Percentiles rank a stretch among this genome's conserved stretches.
Evolutionary conservation across 1,284 basidiomycete species (phyloP).

Genomic region (Apiotrichum siamense): DNA sequence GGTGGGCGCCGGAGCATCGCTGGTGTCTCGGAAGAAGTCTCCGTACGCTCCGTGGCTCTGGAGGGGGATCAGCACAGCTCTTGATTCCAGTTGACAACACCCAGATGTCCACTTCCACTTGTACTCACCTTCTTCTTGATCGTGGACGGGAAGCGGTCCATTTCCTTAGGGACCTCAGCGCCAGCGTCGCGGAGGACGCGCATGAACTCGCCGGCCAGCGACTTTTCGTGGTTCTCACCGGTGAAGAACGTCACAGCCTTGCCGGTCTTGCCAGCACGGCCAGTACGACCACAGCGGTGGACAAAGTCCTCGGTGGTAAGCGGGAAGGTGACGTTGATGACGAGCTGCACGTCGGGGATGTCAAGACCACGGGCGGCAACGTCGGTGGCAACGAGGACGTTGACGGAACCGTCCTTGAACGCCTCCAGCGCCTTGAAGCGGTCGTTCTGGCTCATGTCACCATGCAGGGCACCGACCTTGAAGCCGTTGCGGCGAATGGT

Average conservation of each 20-base stretch:
- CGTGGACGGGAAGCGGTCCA: conserved; percentile 89
- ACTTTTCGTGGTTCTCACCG: conserved; percentile 73
- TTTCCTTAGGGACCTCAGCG: conserved; percentile 60
- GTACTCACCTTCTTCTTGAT: conserved; percentile 81
- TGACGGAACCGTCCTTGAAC: conserved; percentile 80
- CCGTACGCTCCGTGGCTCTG: conserved; percentile 48
- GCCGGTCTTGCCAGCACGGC: conserved; percentile 83
- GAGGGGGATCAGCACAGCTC: not conserved
- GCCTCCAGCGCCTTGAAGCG: conserved; percentile 80
- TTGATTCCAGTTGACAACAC: no score
- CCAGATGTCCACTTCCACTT: no score
- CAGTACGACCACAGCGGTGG: conserved; percentile 93
- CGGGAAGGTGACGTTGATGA: conserved; percentile 96
- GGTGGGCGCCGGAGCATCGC: conserved; percentile 67
- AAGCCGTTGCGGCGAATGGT: conserved; percentile 74
- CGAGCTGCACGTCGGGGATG: conserved; percentile 89
- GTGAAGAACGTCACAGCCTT: conserved; percentile 97
- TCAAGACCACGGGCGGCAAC: conserved; percentile 95
- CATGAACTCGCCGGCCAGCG: conserved; percentile 90
- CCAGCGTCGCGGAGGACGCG: conserved; percentile 84
- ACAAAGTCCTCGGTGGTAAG: conserved; percentile 86
- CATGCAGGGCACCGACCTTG: conserved; percentile 81
- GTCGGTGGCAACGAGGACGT: conserved; percentile 91
- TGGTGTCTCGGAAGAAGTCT: conserved; percentile 75
- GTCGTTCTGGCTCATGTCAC: conserved; percentile 82